Evolutionary conservation across 2,329 filamentous ascomycete species (phyloP), one percentile per base, ranked within the genome.

Genomic region (Coniella vitis): DNA sequence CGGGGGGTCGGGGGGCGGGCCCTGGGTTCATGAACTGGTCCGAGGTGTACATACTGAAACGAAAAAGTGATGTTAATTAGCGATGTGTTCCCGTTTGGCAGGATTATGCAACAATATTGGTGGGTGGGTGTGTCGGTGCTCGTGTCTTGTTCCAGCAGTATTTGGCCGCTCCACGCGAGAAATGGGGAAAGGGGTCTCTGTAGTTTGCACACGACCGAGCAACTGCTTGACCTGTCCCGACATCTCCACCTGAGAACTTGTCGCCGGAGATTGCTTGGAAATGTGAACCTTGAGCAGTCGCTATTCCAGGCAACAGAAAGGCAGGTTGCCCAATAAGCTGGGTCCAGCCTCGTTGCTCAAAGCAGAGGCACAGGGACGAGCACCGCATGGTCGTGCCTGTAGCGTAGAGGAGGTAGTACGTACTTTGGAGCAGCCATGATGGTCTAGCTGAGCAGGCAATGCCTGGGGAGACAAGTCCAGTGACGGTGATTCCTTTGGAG

Each of bases 1-100:
- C 51, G 22, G 91, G 93, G 53, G 93, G 91, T 61, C 87, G 85
- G 57, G 93, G 93, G 58, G 93, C 91, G 59, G 93, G 91, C 56
- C 93, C 90, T 54, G 93, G 90, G 68, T 97, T 97, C 87, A 97
- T 94, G 72, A 97, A 97, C 67, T 83, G 79, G 60, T 75, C 78
- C 56, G 73, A 71, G 37, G 76, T 69, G 62, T 82, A 84, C 59
- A 76, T 67, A 63, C 77, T 82, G 60, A 53, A 37, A 36, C 22
- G 21, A 29, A 32, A n/a, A 43, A 20, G 19, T 38, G 21, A n/a
- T 34, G 36, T 40, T 10, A 29, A 29, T 51, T n/a, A 55, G 51
- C 29, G 32, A 43, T 29, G 17, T 40, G 49, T 42, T 17, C 43
- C n/a, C 31, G 21, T n/a, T 38, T 48, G 38, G 36, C 36, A 25